Percentiles rank a stretch among this genome's conserved stretches.
phyloP scores from a whole-genome alignment of 148 eudicot species.

The Salicornia ramosissima region DNA sequence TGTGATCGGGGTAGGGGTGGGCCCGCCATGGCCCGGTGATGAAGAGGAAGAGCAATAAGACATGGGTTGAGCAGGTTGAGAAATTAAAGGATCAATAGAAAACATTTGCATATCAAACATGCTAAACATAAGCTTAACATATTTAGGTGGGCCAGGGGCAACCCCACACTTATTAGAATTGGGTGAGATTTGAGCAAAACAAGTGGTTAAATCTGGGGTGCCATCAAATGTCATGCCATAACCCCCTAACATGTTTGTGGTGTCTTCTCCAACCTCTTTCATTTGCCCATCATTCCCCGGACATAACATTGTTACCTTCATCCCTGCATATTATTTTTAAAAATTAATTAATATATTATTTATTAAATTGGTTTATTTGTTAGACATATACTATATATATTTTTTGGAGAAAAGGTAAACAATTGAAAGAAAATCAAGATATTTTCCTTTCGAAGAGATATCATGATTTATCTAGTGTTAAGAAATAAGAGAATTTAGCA shows the following conservation, averaged over 20 bases:
- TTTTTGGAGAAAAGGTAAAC: too few species aligned
- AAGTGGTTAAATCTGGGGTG: slow-evolving; percentile 53
- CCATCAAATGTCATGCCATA: slow-evolving; percentile 62
- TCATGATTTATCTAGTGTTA: too few species aligned
- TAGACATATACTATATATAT: too few species aligned
- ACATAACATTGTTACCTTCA: slow-evolving; percentile 58
- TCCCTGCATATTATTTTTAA: slow-evolving; percentile 32
- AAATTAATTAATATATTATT: neutral
- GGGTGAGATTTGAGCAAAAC: slow-evolving; percentile 42
- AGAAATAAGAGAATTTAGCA: too few species aligned
- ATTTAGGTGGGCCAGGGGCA: slow-evolving; percentile 52
- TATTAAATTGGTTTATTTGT: too few species aligned
- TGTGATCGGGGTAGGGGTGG: slow-evolving; percentile 19
- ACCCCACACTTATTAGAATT: slow-evolving; percentile 37
- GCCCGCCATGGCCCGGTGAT: too few species aligned
- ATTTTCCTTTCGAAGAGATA: too few species aligned
- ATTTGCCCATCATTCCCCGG: slow-evolving; percentile 47
- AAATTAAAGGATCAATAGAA: slow-evolving; percentile 57
- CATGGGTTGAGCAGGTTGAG: slow-evolving; percentile 76
- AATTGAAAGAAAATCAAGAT: too few species aligned
- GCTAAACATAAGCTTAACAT: slow-evolving; percentile 45
- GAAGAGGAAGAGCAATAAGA: slow-evolving; percentile 46
- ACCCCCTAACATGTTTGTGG: slow-evolving; percentile 63
- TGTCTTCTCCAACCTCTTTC: slow-evolving; percentile 39
- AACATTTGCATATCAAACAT: slow-evolving; percentile 67